These are phyloP conservation scores for Solanum pinnatisectum DNA, from an alignment of 257 asterid species.

Conservation along the genomic window DNA sequence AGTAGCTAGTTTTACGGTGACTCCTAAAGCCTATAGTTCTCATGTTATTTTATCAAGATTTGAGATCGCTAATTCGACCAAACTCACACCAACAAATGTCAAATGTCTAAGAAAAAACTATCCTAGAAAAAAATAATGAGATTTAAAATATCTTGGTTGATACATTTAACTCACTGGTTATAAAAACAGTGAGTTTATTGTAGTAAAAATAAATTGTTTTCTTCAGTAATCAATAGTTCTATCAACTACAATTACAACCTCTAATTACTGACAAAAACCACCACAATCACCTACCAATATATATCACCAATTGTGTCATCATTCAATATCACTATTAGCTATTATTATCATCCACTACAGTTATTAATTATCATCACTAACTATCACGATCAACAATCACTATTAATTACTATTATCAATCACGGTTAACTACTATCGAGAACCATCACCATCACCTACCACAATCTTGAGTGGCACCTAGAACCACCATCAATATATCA, in stretches of 20 bases:
- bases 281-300: not conserved
- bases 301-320: not conserved
- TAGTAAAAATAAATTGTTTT: not conserved
- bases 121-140: not conserved
- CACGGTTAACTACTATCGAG: not conserved
- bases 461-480: not conserved
- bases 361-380: not conserved
- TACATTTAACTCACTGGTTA: not conserved
- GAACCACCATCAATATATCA: not conserved
- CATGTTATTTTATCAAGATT: not conserved
- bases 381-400: not conserved
- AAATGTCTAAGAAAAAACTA: not conserved
- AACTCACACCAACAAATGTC: not conserved
- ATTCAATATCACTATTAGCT: not conserved
- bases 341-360: not conserved
- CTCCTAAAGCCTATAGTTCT: not conserved
- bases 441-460: not conserved
- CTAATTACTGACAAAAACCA: not conserved
- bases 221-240: not conserved
- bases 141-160: not conserved
- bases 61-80: not conserved
- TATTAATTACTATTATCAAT: not conserved
- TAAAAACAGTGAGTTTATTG: not conserved
- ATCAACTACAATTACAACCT: not conserved
- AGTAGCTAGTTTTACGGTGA: not conserved